Evolutionary conservation across 257 asterid genomes (phyloP).

Genomic region (Solanum arcanum): DNA sequence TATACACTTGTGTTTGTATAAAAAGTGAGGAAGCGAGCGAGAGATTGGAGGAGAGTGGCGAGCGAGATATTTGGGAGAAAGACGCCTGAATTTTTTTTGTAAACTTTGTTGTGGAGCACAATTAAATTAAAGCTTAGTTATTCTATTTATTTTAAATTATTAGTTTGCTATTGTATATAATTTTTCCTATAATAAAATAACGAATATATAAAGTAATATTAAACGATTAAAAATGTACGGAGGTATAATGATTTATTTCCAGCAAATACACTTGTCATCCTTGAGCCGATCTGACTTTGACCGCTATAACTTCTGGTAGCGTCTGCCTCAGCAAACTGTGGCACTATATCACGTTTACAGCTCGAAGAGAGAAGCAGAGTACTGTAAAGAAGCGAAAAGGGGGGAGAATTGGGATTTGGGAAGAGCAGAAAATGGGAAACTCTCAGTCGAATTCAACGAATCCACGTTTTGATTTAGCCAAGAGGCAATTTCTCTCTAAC

Average conservation of each 20-base stretch:
- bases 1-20: no score
- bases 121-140: no score
- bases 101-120: no score
- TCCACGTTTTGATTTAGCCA: slow-evolving; percentile 46
- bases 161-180: no score
- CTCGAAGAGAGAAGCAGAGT: not conserved
- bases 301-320: not conserved
- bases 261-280: not conserved
- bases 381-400: not conserved
- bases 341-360: not conserved
- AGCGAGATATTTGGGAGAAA: no score
- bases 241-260: not conserved
- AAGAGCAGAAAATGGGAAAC: slow-evolving; percentile 46
- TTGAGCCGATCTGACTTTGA: not conserved
- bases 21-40: no score
- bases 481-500: slow-evolving; percentile 23
- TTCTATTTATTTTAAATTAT: no score
- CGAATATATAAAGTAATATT: no score
- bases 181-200: no score
- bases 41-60: no score
- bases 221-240: no score
- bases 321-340: not conserved
- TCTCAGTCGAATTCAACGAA: slow-evolving; percentile 46
- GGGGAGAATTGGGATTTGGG: not conserved
- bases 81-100: no score